A percentile compares a stretch with the other conserved stretches of the same genome.
phyloP scores from a whole-genome alignment of 495 filamentous ascomycete genomes.

The Hyaloscypha finlandica region DNA sequence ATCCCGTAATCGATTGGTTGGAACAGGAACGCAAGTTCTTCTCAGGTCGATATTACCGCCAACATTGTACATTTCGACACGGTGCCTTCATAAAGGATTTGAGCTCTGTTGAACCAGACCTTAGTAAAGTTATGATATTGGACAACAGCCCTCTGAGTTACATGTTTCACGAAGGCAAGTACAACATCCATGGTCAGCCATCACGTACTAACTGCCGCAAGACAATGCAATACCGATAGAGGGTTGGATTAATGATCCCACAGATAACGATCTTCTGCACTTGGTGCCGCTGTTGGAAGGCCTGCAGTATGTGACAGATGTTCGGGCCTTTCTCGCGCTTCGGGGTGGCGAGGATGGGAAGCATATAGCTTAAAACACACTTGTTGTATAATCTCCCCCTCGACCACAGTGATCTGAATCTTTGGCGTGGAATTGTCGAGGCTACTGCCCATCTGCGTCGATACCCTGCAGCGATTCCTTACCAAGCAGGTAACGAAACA shows the following conservation, averaged over 20 bases:
- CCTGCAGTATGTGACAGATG: slow-evolving; percentile 93
- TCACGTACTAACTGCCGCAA: slow-evolving; percentile 31
- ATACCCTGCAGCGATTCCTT: too few relatives aligned
- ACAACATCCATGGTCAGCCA: neutral
- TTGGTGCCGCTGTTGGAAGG: slow-evolving; percentile 93
- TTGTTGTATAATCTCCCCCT: neutral
- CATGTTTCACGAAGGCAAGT: slow-evolving; percentile 92
- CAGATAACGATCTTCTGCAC: slow-evolving; percentile 87
- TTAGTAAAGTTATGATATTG: slow-evolving; percentile 97
- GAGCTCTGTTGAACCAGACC: slow-evolving; percentile 90
- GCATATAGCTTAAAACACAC: slow-evolving; percentile 27
- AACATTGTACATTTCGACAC: slow-evolving; percentile 93
- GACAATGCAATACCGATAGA: slow-evolving; percentile 96
- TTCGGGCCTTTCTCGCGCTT: slow-evolving; percentile 83
- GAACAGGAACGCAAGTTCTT: slow-evolving; percentile 97
- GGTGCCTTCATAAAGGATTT: slow-evolving; percentile 98
- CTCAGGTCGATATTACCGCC: slow-evolving; percentile 85
- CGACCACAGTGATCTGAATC: neutral
- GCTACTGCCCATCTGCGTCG: too few relatives aligned
- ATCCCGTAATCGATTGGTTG: slow-evolving; percentile 98
- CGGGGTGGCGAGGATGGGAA: slow-evolving; percentile 77
- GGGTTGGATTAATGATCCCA: slow-evolving; percentile 90
- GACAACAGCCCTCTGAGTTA: slow-evolving; percentile 98
- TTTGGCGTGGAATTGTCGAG: neutral
- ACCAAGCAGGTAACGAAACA: too few relatives aligned